phyloP scores from a whole-genome alignment of 2,329 filamentous ascomycete genomes.

The Chaetothyriales sp. region DNA sequence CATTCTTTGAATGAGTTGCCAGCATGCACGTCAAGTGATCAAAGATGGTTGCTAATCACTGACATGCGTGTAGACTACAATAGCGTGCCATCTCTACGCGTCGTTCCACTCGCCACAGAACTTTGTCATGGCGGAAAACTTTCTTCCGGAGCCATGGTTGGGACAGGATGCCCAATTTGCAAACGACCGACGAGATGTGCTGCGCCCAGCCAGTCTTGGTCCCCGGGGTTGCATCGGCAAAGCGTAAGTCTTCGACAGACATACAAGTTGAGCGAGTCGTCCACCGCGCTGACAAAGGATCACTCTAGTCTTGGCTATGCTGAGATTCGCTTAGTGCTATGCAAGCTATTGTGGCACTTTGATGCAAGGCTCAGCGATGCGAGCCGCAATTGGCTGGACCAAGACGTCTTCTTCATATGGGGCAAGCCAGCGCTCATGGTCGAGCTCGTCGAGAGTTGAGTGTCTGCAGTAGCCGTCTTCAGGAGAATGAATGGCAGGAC shows the following conservation, averaged over 20 bases:
- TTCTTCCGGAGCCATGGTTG: conserved; percentile 17
- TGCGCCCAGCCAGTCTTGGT: conserved; percentile 16
- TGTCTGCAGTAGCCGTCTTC: too few species aligned
- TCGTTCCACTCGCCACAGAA: conserved; percentile 7
- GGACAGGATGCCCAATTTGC: not conserved
- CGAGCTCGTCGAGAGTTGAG: too few species aligned
- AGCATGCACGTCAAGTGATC: too few species aligned
- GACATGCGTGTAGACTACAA: conserved; percentile 1
- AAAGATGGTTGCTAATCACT: not conserved
- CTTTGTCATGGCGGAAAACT: conserved; percentile 11
- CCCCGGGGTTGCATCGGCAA: conserved; percentile 20
- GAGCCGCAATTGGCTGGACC: conserved; percentile 8
- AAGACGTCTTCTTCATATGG: conserved; percentile 3
- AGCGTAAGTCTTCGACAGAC: conserved; percentile 14
- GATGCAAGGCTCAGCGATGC: conserved; percentile 16
- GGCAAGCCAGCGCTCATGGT: conserved; percentile 4
- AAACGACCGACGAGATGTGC: not conserved
- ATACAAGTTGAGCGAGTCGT: too few species aligned
- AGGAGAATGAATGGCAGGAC: too few species aligned
- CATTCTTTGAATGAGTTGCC: too few species aligned
- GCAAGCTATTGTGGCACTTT: conserved; percentile 17
- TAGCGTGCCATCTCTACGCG: conserved; percentile 6
- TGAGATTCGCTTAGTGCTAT: conserved; percentile 20
- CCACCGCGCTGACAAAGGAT: too few species aligned
- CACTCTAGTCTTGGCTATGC: conserved; percentile 21